Evolutionary conservation across 768 basidiomycete species (phyloP).

Genomic region (Lactarius tabidus): DNA sequence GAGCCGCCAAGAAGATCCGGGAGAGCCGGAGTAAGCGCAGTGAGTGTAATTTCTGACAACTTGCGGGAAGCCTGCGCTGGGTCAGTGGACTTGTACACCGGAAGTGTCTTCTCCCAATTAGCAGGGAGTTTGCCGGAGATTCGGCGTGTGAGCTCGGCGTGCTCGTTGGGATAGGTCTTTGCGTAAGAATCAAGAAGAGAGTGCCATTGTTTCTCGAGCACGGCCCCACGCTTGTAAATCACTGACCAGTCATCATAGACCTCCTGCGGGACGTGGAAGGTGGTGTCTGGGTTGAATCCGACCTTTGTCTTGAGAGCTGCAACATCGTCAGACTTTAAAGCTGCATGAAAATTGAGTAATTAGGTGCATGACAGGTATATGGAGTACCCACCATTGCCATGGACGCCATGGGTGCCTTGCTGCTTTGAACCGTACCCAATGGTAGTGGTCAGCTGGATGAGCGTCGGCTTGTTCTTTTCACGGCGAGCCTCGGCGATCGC

Average conservation of each 20-base stretch:
- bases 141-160: slow-evolving; percentile 82
- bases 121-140: slow-evolving; percentile 78
- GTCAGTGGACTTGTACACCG: slow-evolving; percentile 79
- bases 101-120: slow-evolving; percentile 82
- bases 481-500: slow-evolving; percentile 75
- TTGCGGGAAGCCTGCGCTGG: slow-evolving; percentile 89
- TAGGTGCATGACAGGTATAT: slow-evolving; percentile 9
- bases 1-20: slow-evolving; percentile 89
- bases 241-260: slow-evolving; percentile 65
- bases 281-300: slow-evolving; percentile 72
- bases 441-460: slow-evolving; percentile 82
- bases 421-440: slow-evolving; percentile 93
- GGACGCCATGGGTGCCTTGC: slow-evolving; percentile 92
- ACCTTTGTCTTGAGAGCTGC: slow-evolving; percentile 77
- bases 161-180: slow-evolving; percentile 76
- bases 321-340: slow-evolving; percentile 91
- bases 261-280: slow-evolving; percentile 73
- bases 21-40: slow-evolving; percentile 63
- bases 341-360: slow-evolving; percentile 37
- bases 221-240: slow-evolving; percentile 67
- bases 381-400: slow-evolving; percentile 77
- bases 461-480: slow-evolving; percentile 78
- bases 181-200: slow-evolving; percentile 62
- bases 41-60: slow-evolving; percentile 85
- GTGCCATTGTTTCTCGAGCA: slow-evolving; percentile 72